Base-by-base conservation (phyloP, 805 yeast genomes). In the Ogataea chonburiensis region DNA sequence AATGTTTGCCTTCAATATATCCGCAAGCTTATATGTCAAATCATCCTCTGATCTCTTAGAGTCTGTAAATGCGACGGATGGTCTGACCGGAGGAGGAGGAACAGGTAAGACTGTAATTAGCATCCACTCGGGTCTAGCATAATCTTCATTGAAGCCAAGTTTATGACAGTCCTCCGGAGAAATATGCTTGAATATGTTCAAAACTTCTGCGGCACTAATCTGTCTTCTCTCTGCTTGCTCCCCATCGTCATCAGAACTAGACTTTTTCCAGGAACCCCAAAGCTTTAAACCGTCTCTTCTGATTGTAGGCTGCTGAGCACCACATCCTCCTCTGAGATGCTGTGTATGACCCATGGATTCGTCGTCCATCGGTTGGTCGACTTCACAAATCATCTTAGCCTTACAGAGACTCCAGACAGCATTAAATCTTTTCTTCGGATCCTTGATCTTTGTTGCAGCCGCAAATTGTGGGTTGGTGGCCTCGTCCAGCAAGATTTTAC, bases 71-170 rank as follows among this genome's bases (percentile, higher is more conserved):
- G 98, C 96, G 67, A 93, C 93, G 16, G 96, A 86, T 8, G 99
- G 99, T 63, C 99, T 82, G 21, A 93, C 99, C 22, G 97, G 98
- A 45, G 99, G 99, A 34, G 99, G 99, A 28, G 99, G 99, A 13
- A 93, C 98, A 1, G 99, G 98, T 54, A 93, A 71, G n/a, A 93
- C 98, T 2, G 98, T 88, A 49, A 93, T 77, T 43, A 93, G 73
- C 80, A 93, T 78, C 99, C 98, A 93, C 66, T 93, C 99, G 2
- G 99, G 99, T 53, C 98, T 81, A 2, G 99, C 93, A 55, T 86
- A 93, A 58, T 93, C 97, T 59, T 88, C 94, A 57, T 85, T 86
- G 65, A 93, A 82, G 5, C 99, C 99, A 43, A 93, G 61, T 49
- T 76, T 79, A 29, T 63, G 70, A 45, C 95, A 79, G 59, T 93